phyloP scores from a whole-genome alignment of 495 filamentous ascomycete species.

The Trichocladium antarcticum region DNA sequence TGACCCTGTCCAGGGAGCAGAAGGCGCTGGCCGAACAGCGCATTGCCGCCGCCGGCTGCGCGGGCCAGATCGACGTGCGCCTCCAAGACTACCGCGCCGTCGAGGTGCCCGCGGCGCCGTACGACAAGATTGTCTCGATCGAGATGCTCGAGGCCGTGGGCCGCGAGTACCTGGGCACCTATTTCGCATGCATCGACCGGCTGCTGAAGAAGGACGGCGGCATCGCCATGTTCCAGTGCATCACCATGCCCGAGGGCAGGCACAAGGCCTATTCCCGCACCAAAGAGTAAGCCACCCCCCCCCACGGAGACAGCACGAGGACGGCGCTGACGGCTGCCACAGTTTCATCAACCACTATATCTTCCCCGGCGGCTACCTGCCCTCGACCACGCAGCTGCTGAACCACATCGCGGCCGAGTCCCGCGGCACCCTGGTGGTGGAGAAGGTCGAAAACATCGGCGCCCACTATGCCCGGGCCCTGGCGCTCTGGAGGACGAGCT shows the following conservation, averaged over 20 bases:
- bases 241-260: slow-evolving; percentile 57
- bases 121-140: slow-evolving; percentile 59
- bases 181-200: slow-evolving; percentile 47
- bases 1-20: slow-evolving; percentile 53
- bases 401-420: slow-evolving; percentile 48
- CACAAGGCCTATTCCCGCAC: slow-evolving; percentile 37
- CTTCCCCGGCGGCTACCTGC: slow-evolving; percentile 63
- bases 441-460: slow-evolving; percentile 55
- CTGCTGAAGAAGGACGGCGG: slow-evolving; percentile 53
- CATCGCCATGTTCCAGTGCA: slow-evolving; percentile 62
- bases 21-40: slow-evolving; percentile 48
- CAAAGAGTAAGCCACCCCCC: slow-evolving; percentile 30
- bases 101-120: slow-evolving; percentile 40
- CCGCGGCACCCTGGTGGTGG: slow-evolving; percentile 47
- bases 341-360: slow-evolving; percentile 64
- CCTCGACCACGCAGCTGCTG: slow-evolving; percentile 52
- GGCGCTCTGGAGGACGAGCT: slow-evolving; percentile 54
- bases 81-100: slow-evolving; percentile 52
- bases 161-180: slow-evolving; percentile 48
- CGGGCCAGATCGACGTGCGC: slow-evolving; percentile 44
- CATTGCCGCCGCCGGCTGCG: slow-evolving; percentile 43
- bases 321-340: slow-evolving; percentile 1
- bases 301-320: not conserved
- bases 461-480: slow-evolving; percentile 59
- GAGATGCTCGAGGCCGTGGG: slow-evolving; percentile 73